Base-by-base conservation (phyloP, 2,329 filamentous ascomycete genomes). In the Trichophyton rubrum region DNA sequence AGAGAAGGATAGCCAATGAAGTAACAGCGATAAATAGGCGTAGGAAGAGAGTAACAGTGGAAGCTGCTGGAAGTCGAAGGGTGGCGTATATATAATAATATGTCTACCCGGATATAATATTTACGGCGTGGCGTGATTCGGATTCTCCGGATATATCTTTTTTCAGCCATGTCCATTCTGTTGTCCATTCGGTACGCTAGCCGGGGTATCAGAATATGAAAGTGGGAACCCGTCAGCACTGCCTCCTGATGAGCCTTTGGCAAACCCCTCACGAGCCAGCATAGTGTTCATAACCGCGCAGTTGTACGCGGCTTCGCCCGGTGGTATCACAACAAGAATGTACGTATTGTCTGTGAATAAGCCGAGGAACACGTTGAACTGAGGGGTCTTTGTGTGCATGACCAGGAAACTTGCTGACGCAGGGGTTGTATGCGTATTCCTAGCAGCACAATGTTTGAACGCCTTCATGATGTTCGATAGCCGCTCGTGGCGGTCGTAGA, bases 341-440 rank as follows among this genome's bases (percentile, higher is more conserved):
- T 97, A 97, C 1, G 93, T 99, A 74, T 99, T 99, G 59, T 93
- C 95, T 1, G 93, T 99, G 66, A 99, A 90, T 66, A 95, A 89
- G 65, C 90, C 89, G 65, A 96, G 89, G 71, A 97, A 96, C 73
- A 96, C 86, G 75, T 90, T 95, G 77, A 97, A 97, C 53, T 75
- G 74, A n/a, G 76, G 77, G 0, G 78, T 80, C 62, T 79, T 79
- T 58, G 76, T 75, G 61, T 77, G 74, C 73, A 77, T 77, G 59
- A 77, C 72, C 30, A 75, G 64, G 62, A 79, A 77, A 27, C 73
- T 74, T 35, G 73, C 75, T 0, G 71, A 73, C 11, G 69, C 72
- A 3, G 73, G 74, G 2, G 71, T 77, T 7, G 74, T 76, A 61
- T 74, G 73, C 17, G 75, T 77, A 62, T 76, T 78, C 30, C 73